These are phyloP conservation scores for Moesziomyces parantarcticus DNA, from an alignment of 1,284 basidiomycete genomes.

Conservation along the genomic window DNA sequence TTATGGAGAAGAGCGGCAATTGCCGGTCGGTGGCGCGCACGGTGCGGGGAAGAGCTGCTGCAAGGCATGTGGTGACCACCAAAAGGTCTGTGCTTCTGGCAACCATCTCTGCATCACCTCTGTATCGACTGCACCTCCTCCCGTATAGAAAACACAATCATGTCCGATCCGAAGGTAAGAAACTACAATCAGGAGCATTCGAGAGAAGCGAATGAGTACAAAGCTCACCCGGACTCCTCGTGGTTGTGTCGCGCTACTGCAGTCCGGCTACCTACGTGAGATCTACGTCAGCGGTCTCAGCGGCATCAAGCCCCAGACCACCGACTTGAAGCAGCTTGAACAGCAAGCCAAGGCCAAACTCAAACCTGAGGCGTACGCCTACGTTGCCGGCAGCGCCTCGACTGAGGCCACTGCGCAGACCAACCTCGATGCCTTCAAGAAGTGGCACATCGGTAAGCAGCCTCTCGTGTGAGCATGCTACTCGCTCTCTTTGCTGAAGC, in stretches of 20 bases:
- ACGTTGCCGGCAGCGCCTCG: slow-evolving; percentile 59
- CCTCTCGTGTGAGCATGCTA: not conserved
- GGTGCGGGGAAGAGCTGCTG: slow-evolving; percentile 2
- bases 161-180: slow-evolving; percentile 41
- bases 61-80: not conserved
- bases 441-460: slow-evolving; percentile 52
- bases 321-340: slow-evolving; percentile 42
- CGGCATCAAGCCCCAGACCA: slow-evolving; percentile 42
- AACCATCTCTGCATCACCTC: not conserved
- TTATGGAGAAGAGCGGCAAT: not conserved
- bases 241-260: not conserved
- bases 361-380: slow-evolving; percentile 49
- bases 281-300: slow-evolving; percentile 55
- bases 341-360: slow-evolving; percentile 46
- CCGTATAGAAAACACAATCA: not conserved
- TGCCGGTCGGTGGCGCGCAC: not conserved
- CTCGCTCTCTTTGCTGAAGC: not conserved
- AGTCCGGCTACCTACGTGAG: slow-evolving; percentile 51
- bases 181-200: not conserved
- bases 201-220: not conserved
- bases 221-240: not conserved
- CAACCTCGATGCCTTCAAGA: slow-evolving; percentile 49
- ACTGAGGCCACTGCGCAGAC: slow-evolving; percentile 42
- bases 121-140: no score
- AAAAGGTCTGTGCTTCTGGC: not conserved